A percentile compares a stretch with the other conserved stretches of the same genome.
These are phyloP conservation scores for Silene latifolia DNA, from an alignment of 148 eudicot species.

Conservation along the genomic window DNA sequence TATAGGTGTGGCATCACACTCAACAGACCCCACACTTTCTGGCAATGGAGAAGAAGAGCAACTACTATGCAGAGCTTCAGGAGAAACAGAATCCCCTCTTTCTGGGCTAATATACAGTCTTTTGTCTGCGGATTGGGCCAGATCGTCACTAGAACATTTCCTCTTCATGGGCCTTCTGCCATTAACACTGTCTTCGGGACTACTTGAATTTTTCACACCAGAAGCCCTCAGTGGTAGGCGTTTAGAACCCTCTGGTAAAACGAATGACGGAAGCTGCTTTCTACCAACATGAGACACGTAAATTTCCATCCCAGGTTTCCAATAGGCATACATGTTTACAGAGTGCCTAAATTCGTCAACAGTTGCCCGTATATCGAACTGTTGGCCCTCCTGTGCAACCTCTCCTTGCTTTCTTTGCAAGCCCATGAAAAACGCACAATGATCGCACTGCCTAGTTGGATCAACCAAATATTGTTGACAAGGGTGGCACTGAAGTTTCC, in stretches of 20 bases:
- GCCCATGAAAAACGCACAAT: conserved; percentile 82
- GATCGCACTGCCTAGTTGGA: conserved; percentile 49
- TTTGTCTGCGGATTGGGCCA: conserved; percentile 25
- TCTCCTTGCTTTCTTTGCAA: conserved; percentile 78
- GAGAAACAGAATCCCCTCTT: conserved; percentile 40
- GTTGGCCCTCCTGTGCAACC: conserved; percentile 63
- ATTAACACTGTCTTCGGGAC: conserved; percentile 24
- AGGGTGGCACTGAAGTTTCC: conserved; percentile 86
- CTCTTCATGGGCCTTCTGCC: conserved; percentile 38
- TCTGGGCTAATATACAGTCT: conserved; percentile 35
- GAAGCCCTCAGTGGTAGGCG: conserved; percentile 37
- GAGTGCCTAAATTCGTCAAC: conserved; percentile 68
- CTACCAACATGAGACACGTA: conserved; percentile 66
- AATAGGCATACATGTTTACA: conserved; percentile 52
- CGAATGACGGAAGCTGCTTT: conserved; percentile 62
- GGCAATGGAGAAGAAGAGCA: conserved; percentile 20
- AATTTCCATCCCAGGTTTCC: conserved; percentile 86
- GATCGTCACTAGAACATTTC: conserved; percentile 33
- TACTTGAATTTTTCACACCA: conserved; percentile 24
- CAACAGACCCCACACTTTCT: conserved; percentile 22
- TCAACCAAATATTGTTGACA: conserved; percentile 67
- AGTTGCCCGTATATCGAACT: conserved; percentile 73
- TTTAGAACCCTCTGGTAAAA: conserved; percentile 55
- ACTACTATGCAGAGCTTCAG: conserved; percentile 33
- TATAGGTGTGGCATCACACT: conserved; percentile 10